Evolutionary conservation across 306 rosid genomes (phyloP).

Genomic region (Castanea mollissima): DNA sequence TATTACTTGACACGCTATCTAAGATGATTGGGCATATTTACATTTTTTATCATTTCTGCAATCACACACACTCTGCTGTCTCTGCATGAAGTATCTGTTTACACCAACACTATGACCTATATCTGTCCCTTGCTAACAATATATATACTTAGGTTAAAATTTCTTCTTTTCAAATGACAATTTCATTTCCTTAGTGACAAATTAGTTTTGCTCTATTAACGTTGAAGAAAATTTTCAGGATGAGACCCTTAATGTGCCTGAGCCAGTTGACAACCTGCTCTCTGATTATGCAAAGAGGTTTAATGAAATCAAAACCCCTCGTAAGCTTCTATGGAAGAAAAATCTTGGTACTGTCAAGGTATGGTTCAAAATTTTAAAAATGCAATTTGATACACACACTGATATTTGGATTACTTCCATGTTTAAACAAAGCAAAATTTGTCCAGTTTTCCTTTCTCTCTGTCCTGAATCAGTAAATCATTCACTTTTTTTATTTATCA

Average conservation of each 20-base stretch:
- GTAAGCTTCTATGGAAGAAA: slow-evolving; percentile 89
- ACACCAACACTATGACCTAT: neutral
- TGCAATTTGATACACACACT: neutral
- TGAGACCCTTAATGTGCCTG: slow-evolving; percentile 67
- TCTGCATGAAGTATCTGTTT: slow-evolving; percentile 8
- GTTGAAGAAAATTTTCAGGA: slow-evolving; percentile 53
- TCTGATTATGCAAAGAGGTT: slow-evolving; percentile 87
- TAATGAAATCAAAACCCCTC: slow-evolving; percentile 92
- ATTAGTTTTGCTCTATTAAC: slow-evolving; percentile 26
- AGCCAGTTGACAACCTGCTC: slow-evolving; percentile 70
- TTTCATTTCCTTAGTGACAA: slow-evolving; percentile 8
- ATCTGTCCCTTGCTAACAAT: neutral
- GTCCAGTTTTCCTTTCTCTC: neutral
- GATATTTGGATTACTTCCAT: neutral
- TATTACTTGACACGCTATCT: neutral
- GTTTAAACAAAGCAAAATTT: neutral
- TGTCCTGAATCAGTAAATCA: neutral
- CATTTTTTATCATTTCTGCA: neutral
- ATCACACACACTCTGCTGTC: neutral
- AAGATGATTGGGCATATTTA: neutral
- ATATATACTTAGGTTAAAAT: neutral
- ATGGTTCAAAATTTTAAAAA: slow-evolving; percentile 5
- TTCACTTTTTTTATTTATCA: neutral
- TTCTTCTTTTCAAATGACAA: neutral
- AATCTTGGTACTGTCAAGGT: slow-evolving; percentile 97